Conservation (phyloP, 805 yeast species). For the Schizosaccharomyces lindneri region DNA sequence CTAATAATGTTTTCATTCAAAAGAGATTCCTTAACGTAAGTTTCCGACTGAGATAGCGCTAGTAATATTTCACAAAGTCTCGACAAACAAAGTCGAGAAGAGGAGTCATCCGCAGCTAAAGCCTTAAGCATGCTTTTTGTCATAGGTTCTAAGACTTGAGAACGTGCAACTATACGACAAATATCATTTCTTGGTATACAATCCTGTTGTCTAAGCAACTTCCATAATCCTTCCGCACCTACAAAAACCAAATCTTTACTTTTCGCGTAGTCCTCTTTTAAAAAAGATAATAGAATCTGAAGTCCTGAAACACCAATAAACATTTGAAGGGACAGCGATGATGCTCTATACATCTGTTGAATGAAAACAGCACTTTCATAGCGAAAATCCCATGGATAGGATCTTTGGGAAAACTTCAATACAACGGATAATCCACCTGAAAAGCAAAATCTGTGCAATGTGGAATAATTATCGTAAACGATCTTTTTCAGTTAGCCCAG, state of each 20-base stretch:
- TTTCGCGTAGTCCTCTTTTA: slow-evolving; percentile 22
- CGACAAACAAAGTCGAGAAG: slow-evolving; percentile 9
- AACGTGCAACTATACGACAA: slow-evolving; percentile 22
- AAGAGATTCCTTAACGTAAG: slow-evolving; percentile 16
- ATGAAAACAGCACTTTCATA: slow-evolving; percentile 8
- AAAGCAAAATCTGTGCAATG: slow-evolving; percentile 8
- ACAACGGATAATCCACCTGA: slow-evolving; percentile 11
- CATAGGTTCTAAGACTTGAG: slow-evolving; percentile 18
- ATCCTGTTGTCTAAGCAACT: slow-evolving; percentile 18
- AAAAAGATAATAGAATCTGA: slow-evolving; percentile 19
- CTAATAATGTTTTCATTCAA: slow-evolving; percentile 15
- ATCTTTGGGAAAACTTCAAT: slow-evolving; percentile 7
- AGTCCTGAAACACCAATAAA: slow-evolving; percentile 25
- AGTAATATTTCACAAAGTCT: slow-evolving; percentile 19
- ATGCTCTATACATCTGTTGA: slow-evolving; percentile 10
- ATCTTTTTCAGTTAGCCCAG: background rate
- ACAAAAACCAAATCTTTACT: slow-evolving; percentile 20
- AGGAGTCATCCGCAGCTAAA: slow-evolving; percentile 4
- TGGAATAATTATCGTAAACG: slow-evolving; percentile 2
- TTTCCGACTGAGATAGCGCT: slow-evolving; percentile 23
- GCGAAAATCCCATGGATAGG: slow-evolving; percentile 6
- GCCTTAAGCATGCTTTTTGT: slow-evolving; percentile 16
- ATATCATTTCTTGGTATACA: slow-evolving; percentile 18
- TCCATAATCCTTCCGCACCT: slow-evolving; percentile 20
- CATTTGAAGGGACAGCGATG: slow-evolving; percentile 19